These are phyloP conservation scores for Halteria grandinella DNA, from an alignment of 73 alveolate species.

Conservation along the genomic window DNA sequence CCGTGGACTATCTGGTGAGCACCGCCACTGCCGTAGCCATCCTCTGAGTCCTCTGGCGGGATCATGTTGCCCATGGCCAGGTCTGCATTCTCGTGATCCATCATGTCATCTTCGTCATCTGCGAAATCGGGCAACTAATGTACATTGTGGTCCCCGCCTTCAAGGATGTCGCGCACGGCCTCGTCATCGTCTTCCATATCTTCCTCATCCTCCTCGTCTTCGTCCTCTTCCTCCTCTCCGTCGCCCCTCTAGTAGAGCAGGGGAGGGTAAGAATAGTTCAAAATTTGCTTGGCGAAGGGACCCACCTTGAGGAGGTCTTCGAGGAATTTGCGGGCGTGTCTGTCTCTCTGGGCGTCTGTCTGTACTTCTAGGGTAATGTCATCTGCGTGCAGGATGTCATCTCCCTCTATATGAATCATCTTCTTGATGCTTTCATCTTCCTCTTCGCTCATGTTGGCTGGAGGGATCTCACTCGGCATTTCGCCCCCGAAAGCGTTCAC, in stretches of 20 bases:
- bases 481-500: too few relatives aligned
- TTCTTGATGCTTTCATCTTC: background rate
- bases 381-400: background rate
- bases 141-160: background rate
- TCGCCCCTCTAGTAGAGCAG: constrained; percentile 50
- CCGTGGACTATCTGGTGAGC: too few relatives aligned
- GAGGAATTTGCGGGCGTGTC: background rate
- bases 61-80: background rate
- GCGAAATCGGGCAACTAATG: background rate
- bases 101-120: background rate
- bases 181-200: constrained; percentile 50
- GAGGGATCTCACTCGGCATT: constrained; percentile 11
- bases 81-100: background rate
- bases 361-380: background rate
- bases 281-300: constrained; percentile 32
- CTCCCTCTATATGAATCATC: constrained; percentile 51
- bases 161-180: background rate
- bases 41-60: background rate
- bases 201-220: constrained; percentile 34
- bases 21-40: too few relatives aligned
- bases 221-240: constrained; percentile 54
- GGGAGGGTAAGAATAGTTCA: constrained; percentile 46
- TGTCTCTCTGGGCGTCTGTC: background rate
- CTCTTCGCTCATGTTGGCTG: constrained; percentile 32
- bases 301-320: constrained; percentile 40